These are phyloP conservation scores for Sclerotinia spermophila DNA, from an alignment of 2,329 filamentous ascomycete species.

Conservation along the genomic window DNA sequence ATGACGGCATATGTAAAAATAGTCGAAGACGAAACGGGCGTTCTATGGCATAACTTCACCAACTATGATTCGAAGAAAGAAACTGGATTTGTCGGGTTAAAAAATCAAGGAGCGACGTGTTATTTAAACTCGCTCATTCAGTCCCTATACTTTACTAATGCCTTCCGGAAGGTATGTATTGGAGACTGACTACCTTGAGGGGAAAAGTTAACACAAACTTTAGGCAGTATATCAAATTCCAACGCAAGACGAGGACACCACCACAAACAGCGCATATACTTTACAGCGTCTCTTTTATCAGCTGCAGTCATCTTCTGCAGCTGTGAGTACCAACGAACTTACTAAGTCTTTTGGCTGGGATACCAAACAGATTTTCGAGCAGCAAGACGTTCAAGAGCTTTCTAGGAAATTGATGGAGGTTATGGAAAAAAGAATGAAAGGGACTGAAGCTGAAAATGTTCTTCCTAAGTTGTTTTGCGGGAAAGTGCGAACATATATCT, in stretches of 20 bases:
- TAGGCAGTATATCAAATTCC: slow-evolving; percentile 96
- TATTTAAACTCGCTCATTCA: slow-evolving; percentile 83
- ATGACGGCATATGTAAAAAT: slow-evolving; percentile 80
- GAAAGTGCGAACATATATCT: slow-evolving; percentile 98
- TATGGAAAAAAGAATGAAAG: slow-evolving; percentile 97
- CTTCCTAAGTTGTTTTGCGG: slow-evolving; percentile 90
- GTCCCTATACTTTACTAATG: slow-evolving; percentile 83
- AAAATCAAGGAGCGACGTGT: slow-evolving; percentile 93
- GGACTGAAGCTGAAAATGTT: slow-evolving; percentile 83
- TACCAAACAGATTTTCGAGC: slow-evolving; percentile 94
- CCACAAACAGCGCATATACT: slow-evolving; percentile 86
- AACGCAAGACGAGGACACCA: slow-evolving; percentile 76
- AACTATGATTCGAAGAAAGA: slow-evolving; percentile 99
- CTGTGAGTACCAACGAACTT: slow-evolving; percentile 87
- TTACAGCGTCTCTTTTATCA: slow-evolving; percentile 93
- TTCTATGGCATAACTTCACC: slow-evolving; percentile 85
- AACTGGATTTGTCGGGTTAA: slow-evolving; percentile 92
- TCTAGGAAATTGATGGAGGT: slow-evolving; percentile 96
- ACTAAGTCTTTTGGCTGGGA: slow-evolving; percentile 99
- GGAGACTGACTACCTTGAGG: background rate
- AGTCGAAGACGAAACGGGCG: slow-evolving; percentile 82
- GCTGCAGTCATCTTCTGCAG: slow-evolving; percentile 77
- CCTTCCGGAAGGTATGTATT: slow-evolving; percentile 75
- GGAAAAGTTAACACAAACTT: slow-evolving; percentile 19
- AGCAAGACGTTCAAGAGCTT: slow-evolving; percentile 96